Evolutionary conservation across 345 rosid genomes (phyloP).

Genomic region (Moricandia arvensis): DNA sequence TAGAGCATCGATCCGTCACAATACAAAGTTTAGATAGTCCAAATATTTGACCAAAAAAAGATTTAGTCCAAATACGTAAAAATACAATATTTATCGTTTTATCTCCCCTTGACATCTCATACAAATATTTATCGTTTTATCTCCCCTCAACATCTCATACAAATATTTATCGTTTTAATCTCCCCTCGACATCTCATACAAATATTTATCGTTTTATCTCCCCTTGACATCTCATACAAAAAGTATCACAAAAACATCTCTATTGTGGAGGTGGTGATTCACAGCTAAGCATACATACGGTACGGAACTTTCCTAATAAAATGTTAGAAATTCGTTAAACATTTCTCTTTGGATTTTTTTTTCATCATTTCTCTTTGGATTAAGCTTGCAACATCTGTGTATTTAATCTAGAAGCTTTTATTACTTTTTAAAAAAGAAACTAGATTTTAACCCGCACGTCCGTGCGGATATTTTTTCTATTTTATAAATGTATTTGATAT

Average conservation of each 20-base stretch:
- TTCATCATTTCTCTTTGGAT: neutral
- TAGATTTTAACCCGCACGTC: too few species aligned
- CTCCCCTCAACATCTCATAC: neutral
- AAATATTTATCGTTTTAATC: neutral
- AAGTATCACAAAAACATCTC: neutral
- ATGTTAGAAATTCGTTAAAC: neutral
- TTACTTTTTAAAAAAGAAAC: too few species aligned
- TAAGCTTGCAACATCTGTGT: neutral
- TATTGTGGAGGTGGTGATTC: neutral
- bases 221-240: neutral
- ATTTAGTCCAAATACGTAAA: too few species aligned
- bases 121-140: neutral
- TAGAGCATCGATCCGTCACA: too few species aligned
- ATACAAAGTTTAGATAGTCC: too few species aligned
- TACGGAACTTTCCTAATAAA: neutral
- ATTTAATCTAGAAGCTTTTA: neutral
- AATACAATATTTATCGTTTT: neutral
- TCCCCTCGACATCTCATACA: too few species aligned
- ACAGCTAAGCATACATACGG: neutral
- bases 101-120: too few species aligned
- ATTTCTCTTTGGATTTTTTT: neutral
- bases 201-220: neutral
- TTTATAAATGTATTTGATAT: too few species aligned
- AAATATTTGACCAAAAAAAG: too few species aligned
- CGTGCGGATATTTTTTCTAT: too few species aligned